These are phyloP conservation scores for Starmerella bacillaris DNA, from an alignment of 805 yeast genomes.

Conservation along the genomic window DNA sequence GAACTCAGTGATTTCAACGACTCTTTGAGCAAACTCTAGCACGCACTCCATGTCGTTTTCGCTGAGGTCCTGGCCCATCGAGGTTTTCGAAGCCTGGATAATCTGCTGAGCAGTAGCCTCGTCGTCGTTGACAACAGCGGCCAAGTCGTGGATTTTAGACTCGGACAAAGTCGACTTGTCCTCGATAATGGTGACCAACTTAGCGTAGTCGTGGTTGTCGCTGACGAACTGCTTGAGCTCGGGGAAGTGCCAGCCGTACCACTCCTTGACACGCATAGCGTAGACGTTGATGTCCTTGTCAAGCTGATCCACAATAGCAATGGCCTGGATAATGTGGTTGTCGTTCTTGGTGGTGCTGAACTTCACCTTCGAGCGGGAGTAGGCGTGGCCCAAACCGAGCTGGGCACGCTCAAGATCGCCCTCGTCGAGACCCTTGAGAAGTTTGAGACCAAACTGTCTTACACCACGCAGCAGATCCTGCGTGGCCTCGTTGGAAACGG, in stretches of 20 bases:
- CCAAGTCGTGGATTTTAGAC: conserved; percentile 56
- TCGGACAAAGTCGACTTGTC: conserved; percentile 60
- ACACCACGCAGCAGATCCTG: conserved; percentile 93
- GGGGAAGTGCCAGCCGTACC: conserved; percentile 99
- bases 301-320: conserved; percentile 89
- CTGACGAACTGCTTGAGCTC: conserved; percentile 82
- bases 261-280: conserved; percentile 92
- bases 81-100: conserved; percentile 85
- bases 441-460: conserved; percentile 73
- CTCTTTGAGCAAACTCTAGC: conserved; percentile 79
- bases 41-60: conserved; percentile 89
- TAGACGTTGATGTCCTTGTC: conserved; percentile 97
- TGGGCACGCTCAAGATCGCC: conserved; percentile 97
- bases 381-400: conserved; percentile 96
- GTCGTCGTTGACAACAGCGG: conserved; percentile 78
- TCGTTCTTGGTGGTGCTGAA: conserved; percentile 96
- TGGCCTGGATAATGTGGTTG: conserved; percentile 97
- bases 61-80: conserved; percentile 97
- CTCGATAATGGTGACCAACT: conserved; percentile 59
- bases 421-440: conserved; percentile 76
- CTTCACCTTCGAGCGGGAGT: conserved; percentile 97
- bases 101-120: conserved; percentile 81
- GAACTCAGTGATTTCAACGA: conserved; percentile 79
- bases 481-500: conserved; percentile 75
- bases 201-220: conserved; percentile 76